Percentiles rank a stretch among this genome's conserved stretches.
Conservation (phyloP, 2,329 filamentous ascomycete species). For the Rutstroemia sydowiana region DNA sequence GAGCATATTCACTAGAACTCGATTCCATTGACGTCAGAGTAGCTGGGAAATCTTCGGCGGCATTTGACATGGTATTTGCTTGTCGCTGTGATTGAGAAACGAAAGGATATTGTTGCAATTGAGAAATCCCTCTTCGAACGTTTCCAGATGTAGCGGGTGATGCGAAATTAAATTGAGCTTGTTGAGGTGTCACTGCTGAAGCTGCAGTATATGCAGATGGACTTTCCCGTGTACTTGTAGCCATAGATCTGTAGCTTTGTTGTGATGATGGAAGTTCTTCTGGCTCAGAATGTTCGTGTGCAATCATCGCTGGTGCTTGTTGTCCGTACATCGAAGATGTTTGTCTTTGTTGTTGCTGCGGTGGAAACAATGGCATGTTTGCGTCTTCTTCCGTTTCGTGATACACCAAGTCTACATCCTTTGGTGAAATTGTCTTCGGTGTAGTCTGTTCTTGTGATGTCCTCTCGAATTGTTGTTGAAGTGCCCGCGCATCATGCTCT, state of each 20-base stretch:
- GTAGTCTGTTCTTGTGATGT: conserved; percentile 38
- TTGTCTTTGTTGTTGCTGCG: conserved; percentile 38
- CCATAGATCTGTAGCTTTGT: conserved; percentile 36
- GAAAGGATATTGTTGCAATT: conserved; percentile 27
- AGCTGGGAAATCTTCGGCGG: conserved; percentile 27
- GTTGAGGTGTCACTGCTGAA: conserved; percentile 25
- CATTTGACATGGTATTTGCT: conserved; percentile 22
- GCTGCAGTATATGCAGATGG: conserved; percentile 28
- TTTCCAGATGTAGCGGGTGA: conserved; percentile 32
- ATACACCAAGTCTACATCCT: conserved; percentile 84
- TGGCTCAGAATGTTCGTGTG: conserved; percentile 24
- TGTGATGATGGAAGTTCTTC: conserved; percentile 31
- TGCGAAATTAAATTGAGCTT: conserved; percentile 38
- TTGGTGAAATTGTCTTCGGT: conserved; percentile 87
- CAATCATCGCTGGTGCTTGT: conserved; percentile 17
- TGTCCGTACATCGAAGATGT: conserved; percentile 33
- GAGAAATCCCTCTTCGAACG: conserved; percentile 21
- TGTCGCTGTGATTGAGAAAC: conserved; percentile 22
- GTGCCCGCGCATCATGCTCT: conserved; percentile 46
- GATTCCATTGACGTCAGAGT: conserved; percentile 36
- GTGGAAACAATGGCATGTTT: conserved; percentile 61
- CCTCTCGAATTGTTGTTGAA: conserved; percentile 34
- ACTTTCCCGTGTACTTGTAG: conserved; percentile 34
- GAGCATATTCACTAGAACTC: conserved; percentile 32
- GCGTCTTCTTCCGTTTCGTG: conserved; percentile 64